Evolutionary conservation across 768 basidiomycete genomes (phyloP), one percentile per base, ranked within the genome.

Genomic region (Suillus placidus): DNA sequence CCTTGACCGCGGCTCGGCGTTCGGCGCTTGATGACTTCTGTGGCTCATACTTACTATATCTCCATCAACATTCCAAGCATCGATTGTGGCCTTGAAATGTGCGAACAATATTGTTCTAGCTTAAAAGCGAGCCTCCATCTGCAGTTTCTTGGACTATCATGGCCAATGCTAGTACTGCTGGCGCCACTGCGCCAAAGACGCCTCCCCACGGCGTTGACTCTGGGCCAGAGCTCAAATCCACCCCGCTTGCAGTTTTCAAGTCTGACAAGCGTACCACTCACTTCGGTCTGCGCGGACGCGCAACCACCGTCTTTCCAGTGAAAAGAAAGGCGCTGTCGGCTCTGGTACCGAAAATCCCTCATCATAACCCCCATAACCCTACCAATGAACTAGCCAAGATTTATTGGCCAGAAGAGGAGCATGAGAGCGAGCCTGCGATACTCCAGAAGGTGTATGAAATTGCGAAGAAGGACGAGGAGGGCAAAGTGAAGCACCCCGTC

Each of bases 261-360:
- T 16, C 57, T 3, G 6, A 61, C 13, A 45, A 62, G 1, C 37
- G 55, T 6, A 26, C 32, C 3, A 56, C 62, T 16, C 69, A 66
- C 42, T 70, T 20, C 7, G 58, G 61, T 47, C 43, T 70, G 2
- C 43, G 47, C 1, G 42, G 67, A 6, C 65, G 55, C 4, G 70
- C 61, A 0, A 70, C 69, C 0, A 66, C 66, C n/a, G 8, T 71
- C 34, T 62, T 56, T 23, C n/a, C 69, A 9, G 35, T 63, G 3
- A 38, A 12, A 6, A 62, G 65, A 5, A 1, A 6, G 2, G 16
- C 10, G 3, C 30, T 30, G 14, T 52, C 51, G 6, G 6, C 6
- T 14, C 30, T 52, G 6, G 12, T 30, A 16, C 10, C 26, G 13
- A 6, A 30, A 6, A 23, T 13, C 26, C 14, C 26, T 9, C 40